Base-by-base conservation (phyloP, 257 asterid genomes). In the Salvia rosmarinus region DNA sequence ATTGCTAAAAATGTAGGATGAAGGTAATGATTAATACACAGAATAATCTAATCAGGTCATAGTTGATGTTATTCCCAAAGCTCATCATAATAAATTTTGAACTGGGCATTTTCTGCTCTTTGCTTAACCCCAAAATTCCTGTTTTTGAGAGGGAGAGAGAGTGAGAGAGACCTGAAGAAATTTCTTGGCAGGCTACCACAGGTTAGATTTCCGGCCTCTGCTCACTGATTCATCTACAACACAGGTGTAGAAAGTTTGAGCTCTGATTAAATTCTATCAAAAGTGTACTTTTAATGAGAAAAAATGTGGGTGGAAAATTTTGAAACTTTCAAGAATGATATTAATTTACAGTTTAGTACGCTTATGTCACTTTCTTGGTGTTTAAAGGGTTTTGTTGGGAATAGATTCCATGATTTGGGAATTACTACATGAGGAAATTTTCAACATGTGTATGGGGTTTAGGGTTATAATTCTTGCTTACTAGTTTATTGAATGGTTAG, bases 321-420 rank as follows among this genome's bases (percentile, higher is more conserved):
- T 51, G 67, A 60, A 61, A 14, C 60, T 43, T 58, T 40, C 65
- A 56, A 64, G 62, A 47, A 35, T 52, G 65, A 14, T 61, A 39
- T 68, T 16, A 21, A 16, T 25, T 32, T 21, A 43, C 50, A 49
- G 56, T 50, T 67, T 47, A 59, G 75, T 67, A 39, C 32, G 49
- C 61, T 62, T n/a, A 63, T 44, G 76, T 73, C 78, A 62, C 71
- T 66, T 40, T 77, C 78, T 39, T 32, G 19, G 64, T 60, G 75
- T 67, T 73, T 16, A 54, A 60, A 34, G 23, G 60, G 25, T 43
- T 35, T 16, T 51, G 60, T 67, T 46, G 56, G 63, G 30, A 47
- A 35, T 57, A 64, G 49, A 39, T 10, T 40, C 43, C 63, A 52
- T 73, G 25, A 17, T 49, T 44, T 60, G 58, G 77, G 34, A 55